Base-by-base conservation (phyloP, 345 rosid genomes). In the Populus alba region DNA sequence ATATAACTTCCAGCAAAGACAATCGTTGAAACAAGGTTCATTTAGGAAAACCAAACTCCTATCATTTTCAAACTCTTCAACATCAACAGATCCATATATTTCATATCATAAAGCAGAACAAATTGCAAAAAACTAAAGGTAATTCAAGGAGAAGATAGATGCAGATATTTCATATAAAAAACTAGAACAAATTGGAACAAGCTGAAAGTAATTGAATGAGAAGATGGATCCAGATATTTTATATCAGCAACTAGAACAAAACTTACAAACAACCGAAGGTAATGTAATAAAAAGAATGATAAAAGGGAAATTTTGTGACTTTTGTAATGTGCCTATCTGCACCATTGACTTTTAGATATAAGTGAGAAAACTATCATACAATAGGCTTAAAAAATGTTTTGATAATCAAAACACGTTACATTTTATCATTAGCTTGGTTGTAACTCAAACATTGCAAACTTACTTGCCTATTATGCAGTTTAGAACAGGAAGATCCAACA, bases 401-500 rank as follows among this genome's bases (percentile, higher is more conserved):
- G n/a, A 51, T 51, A 51, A 51, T 27, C 27, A 27, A 27, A 27
- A 27, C 27, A 27, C 27, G 27, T 1, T 27, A 27, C 17, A 47
- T 12, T 47, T 53, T 10, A 3, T 27, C 1, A 25, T 29, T 27
- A 7, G n/a, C 35, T 75, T 25, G 35, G 7, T 0, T 5, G 23
- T 67, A 7, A 31, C 0, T 22, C 16, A 7, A 22, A 17, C 8
- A 29, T 33, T 2, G 7, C 18, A 73, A 81, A 83, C 89, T 85
- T 87, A 90, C 98, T 89, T 89, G 80, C 86, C 91, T 92, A 79
- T 90, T 76, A 92, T 81, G 86, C 91, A 87, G 88, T 94, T 92
- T 31, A 94, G 88, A 84, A 94, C 72, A 13, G 98, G 94, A 77
- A 92, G 97, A 85, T 92, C 85, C 85, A 94, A 80, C 72, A 94